A percentile compares a stretch with the other conserved stretches of the same genome.
phyloP scores from a whole-genome alignment of 371 early-diverging fungal species.

The Mortierella sp. region DNA sequence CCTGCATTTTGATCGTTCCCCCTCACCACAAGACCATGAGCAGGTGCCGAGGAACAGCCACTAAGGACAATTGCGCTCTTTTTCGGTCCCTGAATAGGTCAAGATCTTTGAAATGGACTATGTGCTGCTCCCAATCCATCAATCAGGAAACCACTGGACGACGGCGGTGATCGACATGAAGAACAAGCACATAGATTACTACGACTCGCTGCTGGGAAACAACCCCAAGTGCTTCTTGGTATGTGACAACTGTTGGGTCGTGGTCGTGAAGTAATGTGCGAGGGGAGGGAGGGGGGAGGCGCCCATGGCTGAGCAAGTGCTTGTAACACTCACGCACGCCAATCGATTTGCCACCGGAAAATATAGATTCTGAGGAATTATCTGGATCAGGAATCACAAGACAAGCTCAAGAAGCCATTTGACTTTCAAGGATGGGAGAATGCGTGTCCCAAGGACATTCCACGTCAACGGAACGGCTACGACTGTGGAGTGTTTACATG shows the following conservation, averaged over 20 bases:
- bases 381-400: constrained; percentile 75
- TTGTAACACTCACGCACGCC: too few relatives aligned
- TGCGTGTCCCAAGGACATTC: constrained; percentile 78
- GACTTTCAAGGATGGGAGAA: constrained; percentile 77
- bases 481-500: constrained; percentile 99
- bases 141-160: constrained; percentile 89
- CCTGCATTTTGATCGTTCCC: too few relatives aligned
- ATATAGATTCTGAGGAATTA: constrained; percentile 70
- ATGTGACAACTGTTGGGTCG: too few relatives aligned
- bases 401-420: constrained; percentile 73
- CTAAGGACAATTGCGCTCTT: too few relatives aligned
- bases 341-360: too few relatives aligned
- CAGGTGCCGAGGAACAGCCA: too few relatives aligned
- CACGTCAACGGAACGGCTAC: constrained; percentile 87
- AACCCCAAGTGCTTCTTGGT: constrained; percentile 64
- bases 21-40: too few relatives aligned
- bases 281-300: too few relatives aligned
- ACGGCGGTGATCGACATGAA: constrained; percentile 83
- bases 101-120: constrained; percentile 85
- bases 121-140: constrained; percentile 90
- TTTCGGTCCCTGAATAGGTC: constrained; percentile 51
- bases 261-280: too few relatives aligned
- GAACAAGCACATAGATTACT: constrained; percentile 76
- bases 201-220: constrained; percentile 85
- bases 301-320: too few relatives aligned